phyloP scores from a whole-genome alignment of 192 early-diverging fungal genomes.

The Dissophora ornata region DNA sequence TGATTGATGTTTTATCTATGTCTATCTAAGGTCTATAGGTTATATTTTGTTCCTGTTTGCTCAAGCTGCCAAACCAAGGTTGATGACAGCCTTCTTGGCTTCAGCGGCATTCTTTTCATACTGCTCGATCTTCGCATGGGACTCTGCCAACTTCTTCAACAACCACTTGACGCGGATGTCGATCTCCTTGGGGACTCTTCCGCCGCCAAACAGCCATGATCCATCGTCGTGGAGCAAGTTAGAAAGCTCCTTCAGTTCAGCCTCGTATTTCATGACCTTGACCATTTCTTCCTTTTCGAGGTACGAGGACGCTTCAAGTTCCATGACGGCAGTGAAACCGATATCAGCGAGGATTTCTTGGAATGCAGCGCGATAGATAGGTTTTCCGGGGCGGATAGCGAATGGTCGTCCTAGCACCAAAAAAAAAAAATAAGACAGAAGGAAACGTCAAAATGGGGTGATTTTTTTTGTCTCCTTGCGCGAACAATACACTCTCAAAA shows the following conservation, averaged over 20 bases:
- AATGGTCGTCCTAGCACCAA: conserved; percentile 75
- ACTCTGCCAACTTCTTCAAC: conserved; percentile 63
- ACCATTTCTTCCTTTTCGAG: conserved; percentile 69
- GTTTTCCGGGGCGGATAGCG: conserved; percentile 83
- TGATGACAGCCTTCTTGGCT: conserved; percentile 42
- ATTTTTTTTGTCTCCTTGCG: not conserved
- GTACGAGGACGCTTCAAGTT: conserved; percentile 70
- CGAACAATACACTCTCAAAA: not conserved
- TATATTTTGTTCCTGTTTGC: no score
- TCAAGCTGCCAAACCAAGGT: conserved; percentile 6
- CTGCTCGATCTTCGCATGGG: conserved; percentile 65
- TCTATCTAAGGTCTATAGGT: not conserved
- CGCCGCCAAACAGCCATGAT: conserved; percentile 65
- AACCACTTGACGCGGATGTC: conserved; percentile 70
- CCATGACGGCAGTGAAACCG: conserved; percentile 84
- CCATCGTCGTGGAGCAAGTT: conserved; percentile 54
- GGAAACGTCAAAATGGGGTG: no score
- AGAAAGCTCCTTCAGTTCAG: conserved; percentile 67
- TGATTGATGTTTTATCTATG: no score
- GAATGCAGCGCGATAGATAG: conserved; percentile 87
- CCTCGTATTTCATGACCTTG: conserved; percentile 73
- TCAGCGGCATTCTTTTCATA: conserved; percentile 55
- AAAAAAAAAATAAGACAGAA: no score
- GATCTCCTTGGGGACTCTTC: conserved; percentile 66
- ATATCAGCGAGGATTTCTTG: conserved; percentile 72